Conservation (phyloP, 108 stramenopile species). For the Cyclotella atomus region DNA sequence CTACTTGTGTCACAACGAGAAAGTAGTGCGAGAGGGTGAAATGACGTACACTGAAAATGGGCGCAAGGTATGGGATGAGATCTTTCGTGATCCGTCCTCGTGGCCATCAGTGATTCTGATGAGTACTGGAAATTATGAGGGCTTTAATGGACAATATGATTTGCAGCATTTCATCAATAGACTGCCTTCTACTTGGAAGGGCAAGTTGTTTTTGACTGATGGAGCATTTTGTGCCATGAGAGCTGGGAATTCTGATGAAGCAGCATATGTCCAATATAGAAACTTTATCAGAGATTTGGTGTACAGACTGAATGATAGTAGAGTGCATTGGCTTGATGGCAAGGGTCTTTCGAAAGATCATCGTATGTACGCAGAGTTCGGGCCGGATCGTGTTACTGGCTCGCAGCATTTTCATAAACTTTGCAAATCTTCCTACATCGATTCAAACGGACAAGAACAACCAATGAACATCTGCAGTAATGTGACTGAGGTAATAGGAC, state of each 20-base stretch:
- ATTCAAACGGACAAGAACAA: not conserved
- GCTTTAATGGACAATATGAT: constrained; percentile 22
- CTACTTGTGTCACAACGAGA: constrained; percentile 37
- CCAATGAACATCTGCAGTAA: constrained; percentile 33
- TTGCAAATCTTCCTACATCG: constrained; percentile 3
- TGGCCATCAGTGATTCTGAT: constrained; percentile 43
- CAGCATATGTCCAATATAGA: not conserved
- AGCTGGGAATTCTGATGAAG: not conserved
- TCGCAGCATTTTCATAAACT: constrained; percentile 45
- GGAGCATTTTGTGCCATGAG: constrained; percentile 8
- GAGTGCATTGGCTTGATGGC: constrained; percentile 44
- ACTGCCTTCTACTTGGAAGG: constrained; percentile 28
- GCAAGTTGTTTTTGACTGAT: constrained; percentile 29
- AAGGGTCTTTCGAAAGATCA: constrained; percentile 31
- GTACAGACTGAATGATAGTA: constrained; percentile 7
- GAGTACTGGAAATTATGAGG: not conserved
- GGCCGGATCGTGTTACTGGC: constrained; percentile 15
- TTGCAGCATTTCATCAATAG: constrained; percentile 11
- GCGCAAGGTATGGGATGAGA: constrained; percentile 34
- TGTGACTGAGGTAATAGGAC: constrained; percentile 35
- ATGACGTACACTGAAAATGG: constrained; percentile 19
- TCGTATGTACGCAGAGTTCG: constrained; percentile 31
- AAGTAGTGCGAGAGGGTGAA: constrained; percentile 1
- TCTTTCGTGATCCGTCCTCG: constrained; percentile 24
- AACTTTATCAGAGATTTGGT: not conserved